Percentiles rank a stretch among this genome's conserved stretches.
phyloP scores from a whole-genome alignment of 805 yeast species.

The Wickerhamiella slavikovae region DNA sequence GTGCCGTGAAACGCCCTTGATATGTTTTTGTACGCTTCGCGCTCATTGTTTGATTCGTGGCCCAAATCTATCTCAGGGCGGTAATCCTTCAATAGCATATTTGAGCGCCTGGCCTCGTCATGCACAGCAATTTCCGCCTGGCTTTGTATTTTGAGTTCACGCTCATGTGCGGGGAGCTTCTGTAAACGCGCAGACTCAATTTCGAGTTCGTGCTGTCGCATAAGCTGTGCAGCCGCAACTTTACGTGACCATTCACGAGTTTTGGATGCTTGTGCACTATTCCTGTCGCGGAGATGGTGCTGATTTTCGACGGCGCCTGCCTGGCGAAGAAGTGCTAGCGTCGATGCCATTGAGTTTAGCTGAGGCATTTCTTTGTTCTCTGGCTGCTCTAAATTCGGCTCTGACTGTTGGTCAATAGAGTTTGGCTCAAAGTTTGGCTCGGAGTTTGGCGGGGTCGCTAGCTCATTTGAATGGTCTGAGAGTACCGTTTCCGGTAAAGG shows the following conservation, averaged over 20 bases:
- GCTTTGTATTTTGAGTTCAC: constrained; percentile 14
- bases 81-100: constrained; percentile 19
- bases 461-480: not conserved
- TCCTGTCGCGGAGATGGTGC: constrained; percentile 5
- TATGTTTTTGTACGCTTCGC: constrained; percentile 56
- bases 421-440: too few species aligned
- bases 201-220: constrained; percentile 8
- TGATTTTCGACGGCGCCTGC: constrained; percentile 11
- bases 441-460: too few species aligned
- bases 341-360: constrained; percentile 20
- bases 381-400: too few species aligned
- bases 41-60: constrained; percentile 42
- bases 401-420: constrained; percentile 3
- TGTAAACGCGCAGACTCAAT: constrained; percentile 11
- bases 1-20: constrained; percentile 65
- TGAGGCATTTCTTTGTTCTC: constrained; percentile 11
- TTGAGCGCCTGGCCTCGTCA: constrained; percentile 16
- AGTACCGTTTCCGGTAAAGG: too few species aligned
- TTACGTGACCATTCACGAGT: constrained; percentile 6
- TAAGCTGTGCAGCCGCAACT: constrained; percentile 5
- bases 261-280: not conserved
- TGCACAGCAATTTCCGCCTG: constrained; percentile 8
- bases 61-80: constrained; percentile 27
- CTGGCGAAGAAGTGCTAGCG: constrained; percentile 18
- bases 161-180: constrained; percentile 15